A percentile compares a stretch with the other conserved stretches of the same genome.
Conservation (phyloP, 768 basidiomycete species). For the Rhodotorula kratochvilovae region DNA sequence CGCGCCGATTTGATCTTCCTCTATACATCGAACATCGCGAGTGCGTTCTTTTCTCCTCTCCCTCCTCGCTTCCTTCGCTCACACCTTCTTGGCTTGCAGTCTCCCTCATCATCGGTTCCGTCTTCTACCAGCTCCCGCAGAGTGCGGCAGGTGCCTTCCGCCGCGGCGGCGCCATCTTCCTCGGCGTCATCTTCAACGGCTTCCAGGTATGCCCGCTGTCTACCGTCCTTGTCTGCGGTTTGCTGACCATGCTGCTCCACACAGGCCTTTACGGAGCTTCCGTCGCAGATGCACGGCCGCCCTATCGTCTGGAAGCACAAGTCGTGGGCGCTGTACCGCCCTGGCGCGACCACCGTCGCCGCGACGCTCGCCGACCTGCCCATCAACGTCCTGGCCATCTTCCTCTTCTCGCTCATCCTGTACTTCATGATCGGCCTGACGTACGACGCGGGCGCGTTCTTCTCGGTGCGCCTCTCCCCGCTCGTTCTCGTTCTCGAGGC, state of each 20-base stretch:
- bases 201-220: constrained; percentile 57
- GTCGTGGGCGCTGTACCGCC: constrained; percentile 51
- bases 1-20: constrained; percentile 70
- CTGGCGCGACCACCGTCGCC: constrained; percentile 48
- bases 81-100: constrained; percentile 61
- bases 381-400: constrained; percentile 34
- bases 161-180: constrained; percentile 73
- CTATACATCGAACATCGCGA: constrained; percentile 59
- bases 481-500: background rate
- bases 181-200: constrained; percentile 47
- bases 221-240: constrained; percentile 1
- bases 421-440: constrained; percentile 52
- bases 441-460: constrained; percentile 52
- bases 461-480: constrained; percentile 48
- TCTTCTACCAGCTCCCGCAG: constrained; percentile 65
- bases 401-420: constrained; percentile 48
- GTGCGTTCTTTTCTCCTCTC: constrained; percentile 48
- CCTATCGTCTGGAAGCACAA: constrained; percentile 56
- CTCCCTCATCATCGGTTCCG: constrained; percentile 42
- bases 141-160: constrained; percentile 81
- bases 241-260: constrained; percentile 50
- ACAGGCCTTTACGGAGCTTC: constrained; percentile 56
- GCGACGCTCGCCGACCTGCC: constrained; percentile 50
- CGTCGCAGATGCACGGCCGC: constrained; percentile 69
- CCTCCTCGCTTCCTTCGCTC: constrained; percentile 63